These are phyloP conservation scores for Pigoraptor vietnamica DNA, from an alignment of 78 protist genomes.

Conservation along the genomic window DNA sequence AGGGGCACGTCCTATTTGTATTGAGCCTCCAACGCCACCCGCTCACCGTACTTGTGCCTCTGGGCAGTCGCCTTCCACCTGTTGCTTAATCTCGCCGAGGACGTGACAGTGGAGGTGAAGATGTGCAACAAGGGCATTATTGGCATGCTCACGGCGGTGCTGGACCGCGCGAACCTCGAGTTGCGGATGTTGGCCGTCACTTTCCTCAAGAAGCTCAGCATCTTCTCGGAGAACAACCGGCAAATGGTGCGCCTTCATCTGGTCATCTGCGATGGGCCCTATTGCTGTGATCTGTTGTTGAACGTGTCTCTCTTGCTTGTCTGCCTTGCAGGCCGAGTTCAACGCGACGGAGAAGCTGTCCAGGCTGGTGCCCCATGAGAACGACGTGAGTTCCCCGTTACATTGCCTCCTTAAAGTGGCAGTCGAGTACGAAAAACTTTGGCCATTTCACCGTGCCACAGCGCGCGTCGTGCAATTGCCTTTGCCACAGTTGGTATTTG, in stretches of 20 bases:
- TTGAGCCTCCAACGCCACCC: too few species aligned
- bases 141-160: neutral
- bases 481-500: too few species aligned
- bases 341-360: neutral
- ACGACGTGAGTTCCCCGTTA: neutral
- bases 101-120: neutral
- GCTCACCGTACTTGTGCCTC: too few species aligned
- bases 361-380: neutral
- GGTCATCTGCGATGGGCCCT: too few species aligned
- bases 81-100: neutral
- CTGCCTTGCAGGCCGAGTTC: neutral
- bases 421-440: too few species aligned
- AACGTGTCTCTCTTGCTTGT: neutral
- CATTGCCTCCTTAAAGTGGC: neutral
- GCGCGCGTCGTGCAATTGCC: too few species aligned
- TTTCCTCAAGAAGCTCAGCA: neutral
- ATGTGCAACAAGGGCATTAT: neutral
- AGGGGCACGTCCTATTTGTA: too few species aligned
- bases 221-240: neutral
- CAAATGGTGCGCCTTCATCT: neutral
- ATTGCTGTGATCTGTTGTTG: too few species aligned
- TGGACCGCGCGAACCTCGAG: neutral
- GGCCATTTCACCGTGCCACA: too few species aligned
- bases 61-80: neutral
- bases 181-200: neutral